A percentile compares a stretch with the other conserved stretches of the same genome.
Conservation (phyloP, 1,284 basidiomycete genomes). For the Uromyces viciae-fabae region DNA sequence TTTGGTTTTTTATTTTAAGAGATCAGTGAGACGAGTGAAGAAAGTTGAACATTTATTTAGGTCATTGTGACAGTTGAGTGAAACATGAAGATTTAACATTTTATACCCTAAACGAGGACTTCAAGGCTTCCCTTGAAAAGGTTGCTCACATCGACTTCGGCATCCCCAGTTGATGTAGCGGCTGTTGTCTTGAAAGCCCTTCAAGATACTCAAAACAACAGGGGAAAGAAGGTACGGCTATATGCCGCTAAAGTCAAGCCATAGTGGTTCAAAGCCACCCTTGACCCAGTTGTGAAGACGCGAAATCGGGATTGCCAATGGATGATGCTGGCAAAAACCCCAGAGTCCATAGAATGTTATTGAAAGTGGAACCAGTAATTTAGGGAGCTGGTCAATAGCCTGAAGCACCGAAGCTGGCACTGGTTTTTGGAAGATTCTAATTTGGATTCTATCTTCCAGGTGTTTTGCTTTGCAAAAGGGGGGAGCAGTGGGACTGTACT, state of each 20-base stretch:
- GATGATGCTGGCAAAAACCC: neutral
- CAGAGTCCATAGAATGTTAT: conserved; percentile 9
- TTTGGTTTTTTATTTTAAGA: no score
- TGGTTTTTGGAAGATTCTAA: neutral
- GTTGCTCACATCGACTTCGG: no score
- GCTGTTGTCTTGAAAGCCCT: neutral
- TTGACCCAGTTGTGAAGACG: neutral
- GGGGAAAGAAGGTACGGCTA: neutral
- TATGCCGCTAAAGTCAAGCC: neutral
- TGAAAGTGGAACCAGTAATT: neutral
- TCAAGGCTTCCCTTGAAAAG: no score
- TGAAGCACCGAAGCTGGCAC: neutral
- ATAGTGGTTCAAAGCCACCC: neutral
- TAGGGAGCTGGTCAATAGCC: neutral
- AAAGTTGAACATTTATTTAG: no score
- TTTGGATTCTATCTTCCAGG: neutral
- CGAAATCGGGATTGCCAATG: neutral
- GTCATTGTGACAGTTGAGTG: no score
- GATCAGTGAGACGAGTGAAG: no score
- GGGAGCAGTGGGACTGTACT: neutral
- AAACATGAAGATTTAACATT: no score
- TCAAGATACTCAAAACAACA: neutral
- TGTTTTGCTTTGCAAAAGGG: neutral
- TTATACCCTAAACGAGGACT: no score
- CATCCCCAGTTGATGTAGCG: no score